Base-by-base conservation (phyloP, 331 rosid genomes). In the Stylosanthes scabra region DNA sequence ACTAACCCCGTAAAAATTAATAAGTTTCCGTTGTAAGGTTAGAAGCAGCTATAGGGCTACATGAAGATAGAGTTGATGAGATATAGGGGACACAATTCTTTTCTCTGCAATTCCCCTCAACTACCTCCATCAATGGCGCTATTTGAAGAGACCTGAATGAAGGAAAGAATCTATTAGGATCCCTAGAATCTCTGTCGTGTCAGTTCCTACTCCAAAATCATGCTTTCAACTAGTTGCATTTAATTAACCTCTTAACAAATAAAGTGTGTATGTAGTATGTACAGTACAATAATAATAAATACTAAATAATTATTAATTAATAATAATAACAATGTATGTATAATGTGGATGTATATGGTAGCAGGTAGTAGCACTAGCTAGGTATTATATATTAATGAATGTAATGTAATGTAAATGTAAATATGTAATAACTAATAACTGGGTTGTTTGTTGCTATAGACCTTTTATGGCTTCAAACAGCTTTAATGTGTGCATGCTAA, bases 181-280 rank as follows among this genome's bases (percentile, higher is more conserved):
- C 78, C 85, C 80, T 63, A 76, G 85, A 80, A 75, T 80, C 83
- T 87, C 16, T 66, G 63, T 59, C 37, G 46, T 66, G 78, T 65
- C 74, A 27, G 66, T 56, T 77, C 56, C 66, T 66, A 29, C 68
- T 65, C 62, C 56, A 61, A 68, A 66, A 71, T 67, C 63, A 80
- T 69, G 77, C 74, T 63, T 6, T 68, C 9, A 68, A 79, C 20
- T 65, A n/a, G 28, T 69, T 77, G 42, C 50, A 79, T 45, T 71
- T 39, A 47, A 55, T 55, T 45, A 31, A 47, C 46, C 27, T 64
- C 25, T 46, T 37, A 59, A 64, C 44, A 3, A 77, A 71, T 11
- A 64, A 52, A 11, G 55, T 20, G 54, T 52, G 55, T 54, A 54
- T 50, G 16, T n/a, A n/a, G n/a, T n/a, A n/a, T n/a, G n/a, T 51